phyloP scores from a whole-genome alignment of 768 basidiomycete species.

The Boletus patriciae region DNA sequence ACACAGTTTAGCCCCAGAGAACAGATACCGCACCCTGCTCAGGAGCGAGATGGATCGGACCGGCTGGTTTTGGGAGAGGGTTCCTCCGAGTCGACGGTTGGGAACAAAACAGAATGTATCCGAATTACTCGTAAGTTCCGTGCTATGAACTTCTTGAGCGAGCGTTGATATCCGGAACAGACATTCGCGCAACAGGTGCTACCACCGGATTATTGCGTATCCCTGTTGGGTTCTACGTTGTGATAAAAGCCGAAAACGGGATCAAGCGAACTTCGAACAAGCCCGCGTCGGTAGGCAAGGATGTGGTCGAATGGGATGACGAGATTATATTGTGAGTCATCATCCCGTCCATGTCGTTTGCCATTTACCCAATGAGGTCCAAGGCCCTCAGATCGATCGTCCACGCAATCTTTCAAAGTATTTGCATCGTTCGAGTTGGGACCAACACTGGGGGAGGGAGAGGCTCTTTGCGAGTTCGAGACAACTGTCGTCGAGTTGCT shows the following conservation, averaged over 20 bases:
- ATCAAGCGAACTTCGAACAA: neutral
- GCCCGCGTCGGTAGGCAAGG: neutral
- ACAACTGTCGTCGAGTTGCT: neutral
- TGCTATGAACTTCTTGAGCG: too few species aligned
- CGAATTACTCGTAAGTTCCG: neutral
- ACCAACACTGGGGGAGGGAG: constrained; percentile 4
- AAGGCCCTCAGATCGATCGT: neutral
- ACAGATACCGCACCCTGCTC: neutral
- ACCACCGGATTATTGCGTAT: neutral
- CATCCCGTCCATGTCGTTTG: neutral
- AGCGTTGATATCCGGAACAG: neutral
- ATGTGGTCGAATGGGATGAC: constrained; percentile 2
- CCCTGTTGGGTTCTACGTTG: neutral
- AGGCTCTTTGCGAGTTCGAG: neutral
- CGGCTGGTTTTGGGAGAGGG: too few species aligned
- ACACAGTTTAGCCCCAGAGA: neutral
- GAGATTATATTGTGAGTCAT: neutral
- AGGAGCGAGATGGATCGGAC: neutral
- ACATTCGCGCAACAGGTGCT: neutral
- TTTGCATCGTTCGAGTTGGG: constrained; percentile 8
- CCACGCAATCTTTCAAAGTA: neutral
- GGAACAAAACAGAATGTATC: neutral
- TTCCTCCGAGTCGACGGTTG: neutral
- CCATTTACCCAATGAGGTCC: neutral
- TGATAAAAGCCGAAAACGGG: neutral